Percentiles rank a stretch among this genome's conserved stretches.
phyloP scores from a whole-genome alignment of 73 alveolate species.

The Paramecium sonneborni region DNA sequence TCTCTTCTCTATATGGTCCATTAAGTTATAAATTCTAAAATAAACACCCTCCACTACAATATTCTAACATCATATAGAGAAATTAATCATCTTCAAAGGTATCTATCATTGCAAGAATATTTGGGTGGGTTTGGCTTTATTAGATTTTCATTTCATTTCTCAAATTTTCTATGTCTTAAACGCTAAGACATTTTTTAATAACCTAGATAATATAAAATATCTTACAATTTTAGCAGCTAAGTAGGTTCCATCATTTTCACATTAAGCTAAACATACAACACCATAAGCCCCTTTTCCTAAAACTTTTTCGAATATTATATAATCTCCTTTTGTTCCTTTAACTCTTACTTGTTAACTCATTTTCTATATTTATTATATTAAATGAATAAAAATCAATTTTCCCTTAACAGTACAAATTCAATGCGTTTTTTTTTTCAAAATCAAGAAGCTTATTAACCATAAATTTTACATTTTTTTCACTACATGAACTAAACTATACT shows the following conservation, averaged over 20 bases:
- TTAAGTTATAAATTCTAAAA: background rate
- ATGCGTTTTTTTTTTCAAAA: background rate
- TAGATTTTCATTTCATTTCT: background rate
- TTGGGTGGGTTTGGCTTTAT: background rate
- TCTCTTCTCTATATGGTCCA: background rate
- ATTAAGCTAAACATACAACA: background rate
- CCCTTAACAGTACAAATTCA: background rate
- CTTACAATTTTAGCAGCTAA: constrained; percentile 6
- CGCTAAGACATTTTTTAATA: background rate
- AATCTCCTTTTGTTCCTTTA: background rate
- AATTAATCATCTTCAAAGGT: background rate
- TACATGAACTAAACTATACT: background rate
- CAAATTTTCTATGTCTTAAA: background rate
- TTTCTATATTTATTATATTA: background rate
- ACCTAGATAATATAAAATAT: background rate
- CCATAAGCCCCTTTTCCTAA: constrained; percentile 27
- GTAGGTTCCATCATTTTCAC: background rate
- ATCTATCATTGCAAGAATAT: background rate
- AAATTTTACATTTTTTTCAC: background rate
- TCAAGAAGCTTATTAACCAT: background rate
- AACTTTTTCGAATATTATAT: background rate
- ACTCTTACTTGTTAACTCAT: background rate
- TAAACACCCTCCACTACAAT: constrained; percentile 21
- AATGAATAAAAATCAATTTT: background rate
- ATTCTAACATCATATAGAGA: background rate